Percentiles rank a stretch among this genome's conserved stretches.
Evolutionary conservation across 192 early-diverging fungal genomes (phyloP).

Genomic region (Entomortierella chlamydospora): DNA sequence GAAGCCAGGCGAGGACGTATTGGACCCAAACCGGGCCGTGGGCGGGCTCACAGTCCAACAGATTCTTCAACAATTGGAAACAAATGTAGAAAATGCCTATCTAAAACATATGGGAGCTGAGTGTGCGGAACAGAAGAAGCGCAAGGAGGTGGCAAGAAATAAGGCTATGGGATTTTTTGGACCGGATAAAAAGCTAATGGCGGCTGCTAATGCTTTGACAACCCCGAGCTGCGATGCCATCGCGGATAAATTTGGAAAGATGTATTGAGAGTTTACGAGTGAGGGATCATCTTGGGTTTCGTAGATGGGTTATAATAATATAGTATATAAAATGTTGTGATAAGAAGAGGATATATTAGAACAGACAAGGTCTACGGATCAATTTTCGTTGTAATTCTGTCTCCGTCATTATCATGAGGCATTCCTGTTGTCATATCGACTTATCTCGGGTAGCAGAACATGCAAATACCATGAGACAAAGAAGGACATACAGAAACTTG

Average conservation of each 20-base stretch:
- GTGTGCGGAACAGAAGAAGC: constrained; percentile 76
- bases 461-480: too few species aligned
- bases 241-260: constrained; percentile 42
- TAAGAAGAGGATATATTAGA: too few species aligned
- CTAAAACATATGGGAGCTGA: constrained; percentile 67
- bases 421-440: too few species aligned
- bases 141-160: constrained; percentile 63
- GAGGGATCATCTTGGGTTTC: too few species aligned
- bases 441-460: too few species aligned
- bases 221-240: constrained; percentile 76
- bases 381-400: too few species aligned
- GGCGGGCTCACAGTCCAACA: constrained; percentile 31
- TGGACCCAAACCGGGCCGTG: constrained; percentile 3
- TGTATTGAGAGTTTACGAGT: too few species aligned
- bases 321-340: too few species aligned
- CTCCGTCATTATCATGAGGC: too few species aligned
- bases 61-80: constrained; percentile 75
- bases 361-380: too few species aligned
- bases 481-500: too few species aligned
- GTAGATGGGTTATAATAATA: too few species aligned
- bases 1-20: constrained; percentile 8
- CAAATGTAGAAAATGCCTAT: constrained; percentile 77
- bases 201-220: constrained; percentile 72
- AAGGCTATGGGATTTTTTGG: constrained; percentile 74
- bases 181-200: constrained; percentile 70